These are phyloP conservation scores for Trichoderma semiorbis DNA, from an alignment of 2,329 filamentous ascomycete genomes.

Conservation along the genomic window DNA sequence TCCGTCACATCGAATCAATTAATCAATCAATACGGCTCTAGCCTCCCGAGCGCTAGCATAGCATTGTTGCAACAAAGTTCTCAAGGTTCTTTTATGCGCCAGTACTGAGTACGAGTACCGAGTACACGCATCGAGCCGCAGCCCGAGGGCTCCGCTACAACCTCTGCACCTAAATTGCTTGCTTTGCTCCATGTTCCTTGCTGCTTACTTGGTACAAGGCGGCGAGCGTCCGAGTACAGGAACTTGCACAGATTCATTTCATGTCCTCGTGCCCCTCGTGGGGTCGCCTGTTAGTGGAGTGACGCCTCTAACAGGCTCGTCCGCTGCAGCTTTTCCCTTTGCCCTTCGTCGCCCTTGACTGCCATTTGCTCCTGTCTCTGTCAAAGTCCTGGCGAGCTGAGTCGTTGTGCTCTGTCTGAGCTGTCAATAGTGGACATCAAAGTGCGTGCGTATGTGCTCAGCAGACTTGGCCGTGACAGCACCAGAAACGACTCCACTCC, in stretches of 20 bases:
- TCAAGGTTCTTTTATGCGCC: not conserved
- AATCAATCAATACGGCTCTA: not conserved
- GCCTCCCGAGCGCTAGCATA: not conserved
- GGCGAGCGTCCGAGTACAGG: not conserved
- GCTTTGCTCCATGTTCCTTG: not conserved
- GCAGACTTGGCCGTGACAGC: not conserved
- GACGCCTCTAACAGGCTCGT: not conserved
- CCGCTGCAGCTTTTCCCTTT: not conserved
- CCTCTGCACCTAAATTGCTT: not conserved
- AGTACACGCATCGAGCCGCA: not conserved
- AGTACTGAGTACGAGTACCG: not conserved
- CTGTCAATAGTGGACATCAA: not conserved
- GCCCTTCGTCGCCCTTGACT: not conserved
- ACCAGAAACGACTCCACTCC: not conserved
- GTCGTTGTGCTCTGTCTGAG: not conserved
- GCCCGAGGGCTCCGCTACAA: conserved; percentile 4
- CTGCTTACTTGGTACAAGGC: not conserved
- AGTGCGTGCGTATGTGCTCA: not conserved
- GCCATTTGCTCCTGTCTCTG: not conserved
- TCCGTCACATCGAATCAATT: not conserved
- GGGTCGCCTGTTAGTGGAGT: conserved; percentile 6
- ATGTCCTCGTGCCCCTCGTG: conserved; percentile 10
- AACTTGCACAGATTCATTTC: not conserved
- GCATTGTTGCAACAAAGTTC: not conserved
- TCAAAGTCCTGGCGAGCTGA: not conserved